phyloP scores from a whole-genome alignment of 2,329 filamentous ascomycete species.

The Fulvia fulva region DNA sequence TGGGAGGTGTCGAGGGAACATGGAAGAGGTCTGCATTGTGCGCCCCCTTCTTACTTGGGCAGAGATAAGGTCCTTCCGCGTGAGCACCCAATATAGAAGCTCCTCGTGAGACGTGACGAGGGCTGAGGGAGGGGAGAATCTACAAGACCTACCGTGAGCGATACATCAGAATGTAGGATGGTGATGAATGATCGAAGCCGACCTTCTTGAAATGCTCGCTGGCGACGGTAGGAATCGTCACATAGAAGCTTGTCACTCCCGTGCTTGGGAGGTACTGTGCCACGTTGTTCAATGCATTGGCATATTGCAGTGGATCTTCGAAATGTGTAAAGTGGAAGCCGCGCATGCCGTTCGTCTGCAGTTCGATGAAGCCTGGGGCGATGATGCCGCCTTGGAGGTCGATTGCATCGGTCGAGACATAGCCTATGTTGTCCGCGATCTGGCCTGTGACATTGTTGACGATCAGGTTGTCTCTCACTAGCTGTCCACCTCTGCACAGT shows the following conservation, averaged over 20 bases:
- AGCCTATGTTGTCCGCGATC: not conserved
- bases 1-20: constrained; percentile 33
- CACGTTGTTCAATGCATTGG: constrained; percentile 43
- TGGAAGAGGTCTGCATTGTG: constrained; percentile 48
- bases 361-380: constrained; percentile 50
- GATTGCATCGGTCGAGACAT: constrained; percentile 3
- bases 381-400: constrained; percentile 10
- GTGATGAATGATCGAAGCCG: constrained; percentile 41
- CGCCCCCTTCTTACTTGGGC: constrained; percentile 52
- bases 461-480: constrained; percentile 26
- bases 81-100: constrained; percentile 56
- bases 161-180: not conserved
- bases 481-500: constrained; percentile 41
- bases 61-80: constrained; percentile 54
- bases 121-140: constrained; percentile 48
- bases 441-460: constrained; percentile 1
- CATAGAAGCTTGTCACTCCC: constrained; percentile 53
- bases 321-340: constrained; percentile 55
- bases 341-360: constrained; percentile 53
- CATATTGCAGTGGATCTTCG: constrained; percentile 41
- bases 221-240: constrained; percentile 51
- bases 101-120: constrained; percentile 39
- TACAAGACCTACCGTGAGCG: constrained; percentile 11
- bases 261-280: constrained; percentile 48
- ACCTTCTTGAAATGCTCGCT: constrained; percentile 44